Evolutionary conservation across 1,139 yeast genomes (phyloP).

Genomic region (Candida glucosophila): DNA sequence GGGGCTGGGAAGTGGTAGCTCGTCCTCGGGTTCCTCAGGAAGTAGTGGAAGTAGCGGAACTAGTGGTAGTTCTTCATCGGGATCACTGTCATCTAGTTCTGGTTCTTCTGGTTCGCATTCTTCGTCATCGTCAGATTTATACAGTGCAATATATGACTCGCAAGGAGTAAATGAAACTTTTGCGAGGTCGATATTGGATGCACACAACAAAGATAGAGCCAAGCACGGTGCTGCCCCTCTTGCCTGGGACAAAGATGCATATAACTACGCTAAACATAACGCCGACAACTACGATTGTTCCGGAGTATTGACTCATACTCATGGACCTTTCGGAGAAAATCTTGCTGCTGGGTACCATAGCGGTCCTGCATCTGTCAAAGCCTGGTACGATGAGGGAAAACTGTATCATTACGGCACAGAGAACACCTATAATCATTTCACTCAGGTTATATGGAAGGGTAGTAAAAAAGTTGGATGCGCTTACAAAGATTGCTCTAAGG

Average conservation of each 20-base stretch:
- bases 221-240: constrained; percentile 52
- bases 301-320: constrained; percentile 60
- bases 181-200: constrained; percentile 36
- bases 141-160: constrained; percentile 9
- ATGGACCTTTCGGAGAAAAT: constrained; percentile 81
- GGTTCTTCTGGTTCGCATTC: constrained; percentile 3
- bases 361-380: constrained; percentile 53
- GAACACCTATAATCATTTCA: constrained; percentile 55
- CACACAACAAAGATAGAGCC: constrained; percentile 65
- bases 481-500: constrained; percentile 31
- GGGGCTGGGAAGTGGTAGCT: too few species aligned
- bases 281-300: constrained; percentile 65
- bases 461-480: constrained; percentile 70
- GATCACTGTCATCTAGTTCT: constrained; percentile 1
- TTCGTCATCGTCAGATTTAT: constrained; percentile 4
- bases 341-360: constrained; percentile 63
- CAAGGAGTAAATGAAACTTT: constrained; percentile 19
- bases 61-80: background rate
- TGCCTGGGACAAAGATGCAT: constrained; percentile 56
- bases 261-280: constrained; percentile 56
- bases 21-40: too few species aligned
- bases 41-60: too few species aligned
- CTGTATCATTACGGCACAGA: constrained; percentile 42
- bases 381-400: constrained; percentile 74
- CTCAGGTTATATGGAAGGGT: constrained; percentile 76